These are phyloP conservation scores for Cladophialophora exuberans DNA, from an alignment of 2,329 filamentous ascomycete genomes.

Conservation along the genomic window DNA sequence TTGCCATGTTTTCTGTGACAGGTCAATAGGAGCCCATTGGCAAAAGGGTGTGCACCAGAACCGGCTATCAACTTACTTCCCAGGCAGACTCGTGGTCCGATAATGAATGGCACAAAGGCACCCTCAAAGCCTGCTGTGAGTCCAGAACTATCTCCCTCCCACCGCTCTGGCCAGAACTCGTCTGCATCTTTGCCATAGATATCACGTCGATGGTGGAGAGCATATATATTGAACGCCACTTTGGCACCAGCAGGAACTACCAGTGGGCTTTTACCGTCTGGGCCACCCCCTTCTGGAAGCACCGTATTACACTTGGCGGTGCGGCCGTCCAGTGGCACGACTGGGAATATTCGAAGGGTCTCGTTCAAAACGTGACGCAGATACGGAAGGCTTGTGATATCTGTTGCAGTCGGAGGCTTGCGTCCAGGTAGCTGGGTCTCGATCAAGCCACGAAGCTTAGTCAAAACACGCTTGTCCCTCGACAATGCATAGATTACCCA, in stretches of 20 bases:
- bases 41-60: background rate
- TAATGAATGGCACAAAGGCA: slow-evolving; percentile 55
- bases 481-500: slow-evolving; percentile 37
- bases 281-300: slow-evolving; percentile 53
- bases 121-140: slow-evolving; percentile 46
- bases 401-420: slow-evolving; percentile 9
- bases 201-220: slow-evolving; percentile 36
- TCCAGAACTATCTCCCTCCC: slow-evolving; percentile 34
- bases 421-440: slow-evolving; percentile 30
- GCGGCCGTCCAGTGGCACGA: slow-evolving; percentile 44
- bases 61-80: slow-evolving; percentile 50
- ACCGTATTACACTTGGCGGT: slow-evolving; percentile 45
- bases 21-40: background rate
- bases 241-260: slow-evolving; percentile 52
- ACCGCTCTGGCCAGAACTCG: slow-evolving; percentile 42
- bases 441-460: slow-evolving; percentile 15
- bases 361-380: slow-evolving; percentile 29
- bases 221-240: slow-evolving; percentile 49
- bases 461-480: slow-evolving; percentile 28
- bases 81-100: slow-evolving; percentile 57
- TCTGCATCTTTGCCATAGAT: slow-evolving; percentile 39
- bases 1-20: slow-evolving; percentile 67
- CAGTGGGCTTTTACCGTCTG: slow-evolving; percentile 50
- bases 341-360: slow-evolving; percentile 49
- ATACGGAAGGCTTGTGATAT: slow-evolving; percentile 11